Evolutionary conservation across 1,139 yeast species (phyloP), one percentile per base, ranked within the genome.

Genomic region (Casaregolazyma lundiana): DNA sequence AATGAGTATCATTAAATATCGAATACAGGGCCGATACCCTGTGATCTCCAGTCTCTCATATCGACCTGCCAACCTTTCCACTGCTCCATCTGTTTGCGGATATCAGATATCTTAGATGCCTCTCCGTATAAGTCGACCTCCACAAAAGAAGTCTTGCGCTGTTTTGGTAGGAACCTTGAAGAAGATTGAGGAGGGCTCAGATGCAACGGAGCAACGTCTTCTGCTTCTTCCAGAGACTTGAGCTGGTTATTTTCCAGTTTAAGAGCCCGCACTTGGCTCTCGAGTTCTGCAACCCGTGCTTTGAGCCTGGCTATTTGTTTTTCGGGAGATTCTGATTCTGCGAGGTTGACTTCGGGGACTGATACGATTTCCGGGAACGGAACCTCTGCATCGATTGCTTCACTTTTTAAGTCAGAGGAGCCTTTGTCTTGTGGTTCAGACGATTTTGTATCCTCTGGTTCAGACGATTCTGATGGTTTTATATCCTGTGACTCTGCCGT

Each of bases 21-120:
- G 21, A 80, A 69, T 2, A 72, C 62, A 6, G 84, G 81, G 1
- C 87, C 87, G 42, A 74, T 68, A 0, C 86, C 86, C 26, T 77
- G 69, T 43, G 77, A 72, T 60, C 83, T 74, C 97, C 97, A 89
- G 20, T 65, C 61, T 18, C 87, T 74, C 95, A 89, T 85, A 59
- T 89, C 95, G 3, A 87, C 77, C 60, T 84, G 88, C 92, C 94
- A 89, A 36, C 80, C 81, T 56, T 80, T 80, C 95, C 95, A 89
- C 53, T 79, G 76, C 65, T 64, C 68, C 61, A 77, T 60, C 32
- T 61, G 62, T 45, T 59, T 57, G 11, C 61, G 53, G 41, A 58
- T 55, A 30, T 58, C 57, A 26, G 60, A 51, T 37, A 64, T 56
- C 38, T 55, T 52, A 32, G 59, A 50, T 9, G 63, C 59, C 43